Base-by-base conservation (phyloP, 1,284 basidiomycete species). In the Apiotrichum sp. region DNA sequence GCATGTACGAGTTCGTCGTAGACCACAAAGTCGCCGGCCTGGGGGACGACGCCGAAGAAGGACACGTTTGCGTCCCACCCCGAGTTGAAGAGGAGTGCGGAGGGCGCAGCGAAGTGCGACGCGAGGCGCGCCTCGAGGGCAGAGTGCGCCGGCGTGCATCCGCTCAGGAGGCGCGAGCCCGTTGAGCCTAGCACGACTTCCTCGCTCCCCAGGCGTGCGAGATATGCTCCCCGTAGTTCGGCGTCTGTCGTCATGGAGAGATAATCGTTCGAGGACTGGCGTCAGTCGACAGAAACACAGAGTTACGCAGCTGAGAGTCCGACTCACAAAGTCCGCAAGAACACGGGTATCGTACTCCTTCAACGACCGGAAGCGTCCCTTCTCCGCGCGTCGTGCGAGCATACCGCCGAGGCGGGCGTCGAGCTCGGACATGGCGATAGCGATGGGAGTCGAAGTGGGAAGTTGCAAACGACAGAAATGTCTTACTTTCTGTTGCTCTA, bases 31-130 rank as follows among this genome's bases (percentile, higher is more conserved):
- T 98, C 95, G 10, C 83, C 83, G 0, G 80, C 73, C 64, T 92
- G 89, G 0, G 93, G 92, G 0, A 97, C 76, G 42, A 84, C 83
- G 0, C 88, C 80, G 77, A 96, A 93, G 71, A 97, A 84, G 0
- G 87, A 88, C 3, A 86, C 87, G 69, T 98, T 98, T 14, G 95
- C 93, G 73, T 97, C 93, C 75, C 87, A 97, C 0, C 93, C 95
- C 0, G 89, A 92, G 74, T 93, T 95, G 83, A 96, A 97, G 14
- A 98, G 80, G 10, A 98, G 79, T 0, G 88, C 89, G 0, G 83
- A 77, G 33, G 83, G 82, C 3, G 82, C 78, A 32, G 73, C 64
- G 76, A 93, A 89, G 73, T 89, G 87, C 1, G 48, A 58, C 0
- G 79, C 76, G 22, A 93, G 79, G 0, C 88, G 82, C 6, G 74